These are phyloP conservation scores for Metschnikowia chrysomelidarum DNA, from an alignment of 805 yeast genomes.

Conservation along the genomic window DNA sequence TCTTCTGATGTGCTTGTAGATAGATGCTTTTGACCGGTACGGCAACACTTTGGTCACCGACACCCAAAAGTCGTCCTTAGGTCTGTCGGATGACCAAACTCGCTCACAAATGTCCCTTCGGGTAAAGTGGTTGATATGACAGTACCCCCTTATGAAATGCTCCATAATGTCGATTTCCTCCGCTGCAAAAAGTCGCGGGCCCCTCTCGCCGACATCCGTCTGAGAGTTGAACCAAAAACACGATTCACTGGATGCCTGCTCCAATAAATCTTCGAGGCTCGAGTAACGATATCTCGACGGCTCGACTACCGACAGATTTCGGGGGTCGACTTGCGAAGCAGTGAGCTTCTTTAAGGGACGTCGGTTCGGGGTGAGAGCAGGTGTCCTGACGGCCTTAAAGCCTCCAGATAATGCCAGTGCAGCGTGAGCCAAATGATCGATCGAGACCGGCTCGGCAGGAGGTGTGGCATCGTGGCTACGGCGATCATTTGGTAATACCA, in stretches of 20 bases:
- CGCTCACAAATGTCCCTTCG: constrained; percentile 74
- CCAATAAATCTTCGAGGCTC: constrained; percentile 32
- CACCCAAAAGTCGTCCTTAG: constrained; percentile 91
- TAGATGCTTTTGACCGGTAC: constrained; percentile 80
- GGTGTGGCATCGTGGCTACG: constrained; percentile 1
- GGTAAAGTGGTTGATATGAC: constrained; percentile 57
- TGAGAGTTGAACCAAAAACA: constrained; percentile 35
- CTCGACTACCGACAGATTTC: constrained; percentile 1
- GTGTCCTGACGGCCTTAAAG: constrained; percentile 1
- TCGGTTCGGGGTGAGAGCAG: constrained; percentile 1
- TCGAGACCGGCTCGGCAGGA: constrained; percentile 19
- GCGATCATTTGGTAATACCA: constrained; percentile 5
- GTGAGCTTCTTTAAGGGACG: constrained; percentile 12
- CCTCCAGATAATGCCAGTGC: constrained; percentile 24
- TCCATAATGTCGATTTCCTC: constrained; percentile 74
- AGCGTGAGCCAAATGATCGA: constrained; percentile 30
- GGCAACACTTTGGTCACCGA: constrained; percentile 75
- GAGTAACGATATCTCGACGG: constrained; percentile 26
- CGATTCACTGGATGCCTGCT: constrained; percentile 36
- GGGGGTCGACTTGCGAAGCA: constrained; percentile 1
- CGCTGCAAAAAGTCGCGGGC: constrained; percentile 49
- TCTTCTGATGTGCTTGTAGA: constrained; percentile 90
- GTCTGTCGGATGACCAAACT: constrained; percentile 83
- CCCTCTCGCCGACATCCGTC: constrained; percentile 20
- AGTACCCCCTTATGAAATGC: constrained; percentile 66